Base-by-base conservation (phyloP, 176 grass and related monocot genomes). In the Carex scoparia region DNA sequence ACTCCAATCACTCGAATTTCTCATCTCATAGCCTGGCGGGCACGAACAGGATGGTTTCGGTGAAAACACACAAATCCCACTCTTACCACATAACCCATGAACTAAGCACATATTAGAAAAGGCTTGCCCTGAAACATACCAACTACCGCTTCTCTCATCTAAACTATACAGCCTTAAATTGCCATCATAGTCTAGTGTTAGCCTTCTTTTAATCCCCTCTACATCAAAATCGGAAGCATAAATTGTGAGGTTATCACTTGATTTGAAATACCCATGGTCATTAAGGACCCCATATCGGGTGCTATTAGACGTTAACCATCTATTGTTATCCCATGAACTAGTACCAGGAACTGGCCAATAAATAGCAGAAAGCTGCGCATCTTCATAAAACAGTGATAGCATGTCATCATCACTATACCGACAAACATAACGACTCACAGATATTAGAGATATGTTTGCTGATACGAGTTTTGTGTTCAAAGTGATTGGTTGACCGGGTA, bases 121-220 rank as follows among this genome's bases (percentile, higher is more conserved):
- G 31, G 78, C 85, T 61, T 85, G 62, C 92, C 92, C 86, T 83
- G 92, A 87, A 55, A 86, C 15, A 4, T 31, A 80, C 90, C 90
- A 91, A 66, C 53, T 81, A 56, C 65, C 13, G 0, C 18, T 80
- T 7, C 19, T 28, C 10, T 49, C 82, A 16, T 84, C 18, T 8
- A 94, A 55, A 85, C 94, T 97, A 65, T 97, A 94, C 15, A 88
- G 38, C 67, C 94, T 58, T 65, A 96, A 91, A 68, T 96, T 91
- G 3, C 91, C 91, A 76, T 96, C 94, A 4, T 83, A 57, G 57
- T 93, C 89, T 12, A 96, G 87, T 7, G 89, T 96, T 3, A 96
- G 87, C 12, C 94, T 70, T 73, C 94, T 74, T 81, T 28, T 63
- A 19, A 88, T 58, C 12, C 81, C 75, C 65, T 2, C 13, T 27